Evolutionary conservation across 2,329 filamentous ascomycete species (phyloP).

Genomic region (Shiraia sp.): DNA sequence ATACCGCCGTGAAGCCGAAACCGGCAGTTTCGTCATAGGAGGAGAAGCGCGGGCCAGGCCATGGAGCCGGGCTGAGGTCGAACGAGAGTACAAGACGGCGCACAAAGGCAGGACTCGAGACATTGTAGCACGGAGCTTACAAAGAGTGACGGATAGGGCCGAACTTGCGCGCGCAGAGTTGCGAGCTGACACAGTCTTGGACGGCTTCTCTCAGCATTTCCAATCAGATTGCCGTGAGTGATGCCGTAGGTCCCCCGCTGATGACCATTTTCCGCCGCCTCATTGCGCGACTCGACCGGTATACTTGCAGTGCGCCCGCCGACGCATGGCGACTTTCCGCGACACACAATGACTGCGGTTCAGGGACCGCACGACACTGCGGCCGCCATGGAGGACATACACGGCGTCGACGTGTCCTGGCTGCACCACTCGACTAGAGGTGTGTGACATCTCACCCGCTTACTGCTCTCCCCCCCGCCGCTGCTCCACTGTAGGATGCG

Average conservation of each 20-base stretch:
- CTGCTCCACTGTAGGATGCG: conserved; percentile 26
- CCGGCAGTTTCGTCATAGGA: too few species aligned
- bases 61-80: too few species aligned
- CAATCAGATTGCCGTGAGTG: conserved; percentile 30
- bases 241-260: conserved; percentile 30
- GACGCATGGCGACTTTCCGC: conserved; percentile 31
- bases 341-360: conserved; percentile 27
- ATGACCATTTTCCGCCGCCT: conserved; percentile 25
- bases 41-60: too few species aligned
- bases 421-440: conserved; percentile 85
- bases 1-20: too few species aligned
- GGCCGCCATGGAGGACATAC: conserved; percentile 72
- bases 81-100: neutral
- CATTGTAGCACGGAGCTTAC: too few species aligned
- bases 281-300: conserved; percentile 9
- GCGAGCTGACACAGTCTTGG: conserved; percentile 9
- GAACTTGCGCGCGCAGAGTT: conserved; percentile 3
- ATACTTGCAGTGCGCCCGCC: conserved; percentile 2
- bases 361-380: conserved; percentile 21
- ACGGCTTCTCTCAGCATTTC: conserved; percentile 13
- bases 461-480: conserved; percentile 3
- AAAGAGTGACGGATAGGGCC: conserved; percentile 4
- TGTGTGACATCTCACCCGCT: conserved; percentile 49
- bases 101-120: conserved; percentile 10
- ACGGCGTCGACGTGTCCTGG: conserved; percentile 88